These are phyloP conservation scores for Nicotiana knightiana DNA, from an alignment of 257 asterid species.

Conservation along the genomic window DNA sequence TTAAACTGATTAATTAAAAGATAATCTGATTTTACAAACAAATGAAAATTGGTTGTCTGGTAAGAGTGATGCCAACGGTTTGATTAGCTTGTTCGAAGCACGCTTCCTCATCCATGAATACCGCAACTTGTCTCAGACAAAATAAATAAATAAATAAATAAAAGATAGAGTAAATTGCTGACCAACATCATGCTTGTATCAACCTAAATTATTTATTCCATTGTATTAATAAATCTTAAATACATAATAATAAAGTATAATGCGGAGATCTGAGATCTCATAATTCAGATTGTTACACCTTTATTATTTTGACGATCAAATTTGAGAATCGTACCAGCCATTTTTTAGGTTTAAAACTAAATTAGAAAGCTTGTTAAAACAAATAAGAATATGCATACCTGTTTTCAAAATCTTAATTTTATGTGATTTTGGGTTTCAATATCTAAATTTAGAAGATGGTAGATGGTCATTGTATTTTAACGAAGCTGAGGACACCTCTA, in stretches of 20 bases:
- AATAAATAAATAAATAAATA: not conserved
- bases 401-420: no score
- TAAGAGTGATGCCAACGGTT: conserved; percentile 3
- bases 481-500: not conserved
- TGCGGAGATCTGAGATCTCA: conserved; percentile 7
- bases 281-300: not conserved
- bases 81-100: not conserved
- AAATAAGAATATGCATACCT: no score
- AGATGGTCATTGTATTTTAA: no score
- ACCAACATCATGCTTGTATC: not conserved
- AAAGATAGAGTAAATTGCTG: not conserved
- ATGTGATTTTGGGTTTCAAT: no score
- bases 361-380: not conserved
- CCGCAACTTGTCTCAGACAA: conserved; percentile 2
- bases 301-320: not conserved
- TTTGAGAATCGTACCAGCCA: conserved; percentile 3
- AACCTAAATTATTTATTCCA: not conserved
- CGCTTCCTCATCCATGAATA: not conserved
- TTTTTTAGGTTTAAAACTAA: not conserved
- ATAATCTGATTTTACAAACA: not conserved
- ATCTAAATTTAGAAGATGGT: no score
- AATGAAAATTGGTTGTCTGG: not conserved
- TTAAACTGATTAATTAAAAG: no score
- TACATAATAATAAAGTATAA: not conserved
- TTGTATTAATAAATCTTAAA: not conserved